Conservation (phyloP, 495 filamentous ascomycete genomes). For the Talaromyces liani region DNA sequence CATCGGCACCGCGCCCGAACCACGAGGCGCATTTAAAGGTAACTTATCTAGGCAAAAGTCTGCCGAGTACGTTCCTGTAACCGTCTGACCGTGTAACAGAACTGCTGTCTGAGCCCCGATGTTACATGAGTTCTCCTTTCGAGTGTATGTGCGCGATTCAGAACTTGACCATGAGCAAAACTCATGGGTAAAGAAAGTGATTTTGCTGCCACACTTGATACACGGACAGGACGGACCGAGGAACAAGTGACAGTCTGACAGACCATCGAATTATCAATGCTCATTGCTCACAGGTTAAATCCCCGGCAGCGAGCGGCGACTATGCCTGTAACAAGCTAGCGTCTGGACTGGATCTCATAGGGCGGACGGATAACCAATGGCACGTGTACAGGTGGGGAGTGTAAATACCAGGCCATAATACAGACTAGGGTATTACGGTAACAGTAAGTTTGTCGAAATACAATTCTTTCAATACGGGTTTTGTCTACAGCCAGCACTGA, state of each 20-base stretch:
- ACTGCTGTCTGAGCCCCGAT: neutral
- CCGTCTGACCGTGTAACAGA: neutral
- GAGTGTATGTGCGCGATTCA: neutral
- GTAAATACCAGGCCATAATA: neutral
- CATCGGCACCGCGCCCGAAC: conserved; percentile 1
- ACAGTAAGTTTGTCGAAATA: neutral
- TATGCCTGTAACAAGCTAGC: conserved; percentile 1
- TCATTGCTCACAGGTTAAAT: neutral
- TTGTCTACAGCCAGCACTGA: neutral
- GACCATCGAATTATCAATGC: neutral
- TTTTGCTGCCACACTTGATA: neutral
- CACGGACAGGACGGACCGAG: neutral
- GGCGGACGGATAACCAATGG: neutral
- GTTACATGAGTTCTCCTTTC: neutral
- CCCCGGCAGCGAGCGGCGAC: neutral
- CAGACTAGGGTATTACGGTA: neutral
- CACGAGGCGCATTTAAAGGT: neutral
- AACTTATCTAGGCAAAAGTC: neutral
- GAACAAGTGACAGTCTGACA: too few relatives aligned
- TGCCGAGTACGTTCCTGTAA: neutral
- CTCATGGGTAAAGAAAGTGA: too few relatives aligned
- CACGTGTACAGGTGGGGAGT: neutral
- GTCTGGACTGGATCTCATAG: neutral
- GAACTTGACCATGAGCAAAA: neutral
- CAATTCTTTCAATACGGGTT: neutral